Evolutionary conservation across 2,329 filamentous ascomycete genomes (phyloP), one percentile per base, ranked within the genome.

Genomic region (Lecanosticta acicola): DNA sequence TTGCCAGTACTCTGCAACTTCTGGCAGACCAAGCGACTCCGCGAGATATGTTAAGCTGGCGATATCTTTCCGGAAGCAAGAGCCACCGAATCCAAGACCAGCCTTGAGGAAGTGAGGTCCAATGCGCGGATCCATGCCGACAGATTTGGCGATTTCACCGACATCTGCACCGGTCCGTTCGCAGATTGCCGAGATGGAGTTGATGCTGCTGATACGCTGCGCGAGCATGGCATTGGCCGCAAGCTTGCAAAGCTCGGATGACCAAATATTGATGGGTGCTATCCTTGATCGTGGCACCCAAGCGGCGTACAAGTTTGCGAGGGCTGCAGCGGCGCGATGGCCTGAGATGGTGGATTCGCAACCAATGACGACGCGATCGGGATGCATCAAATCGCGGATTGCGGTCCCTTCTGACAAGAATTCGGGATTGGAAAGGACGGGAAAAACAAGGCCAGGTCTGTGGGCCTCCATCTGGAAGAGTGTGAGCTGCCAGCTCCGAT

Each of bases 11-110:
- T 80, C 77, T 32, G 79, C 83, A 0, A 89, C 84, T 58, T 88
- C 82, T 5, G 77, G 74, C 8, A 89, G 70, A 37, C 80, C 78
- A 45, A 88, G 72, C 2, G 77, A 79, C 56, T 86, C 80, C 16
- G 85, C 80, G n/a, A 89, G 71, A 65, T 89, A 88, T 20, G 83
- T 78, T 33, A 90, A 70, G 63, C 78, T 84, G 40, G 85, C 71
- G 41, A 88, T 79, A 61, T 90, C 85, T 66, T 90, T 90, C 64
- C 83, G 80, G 71, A 90, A 88, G 67, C 85, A 90, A 51, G 80
- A 84, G 16, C 85, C 85, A 42, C 85, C 85, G 59, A 89, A 90
- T 13, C 85, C 85, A 21, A 88, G 77, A 39, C 81, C 81, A 7
- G 85, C 81, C 65, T 84, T 82, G 32, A 90, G 71, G 65, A 87